Conservation (phyloP, 2,329 filamentous ascomycete species). For the Claviceps quebecensis region DNA sequence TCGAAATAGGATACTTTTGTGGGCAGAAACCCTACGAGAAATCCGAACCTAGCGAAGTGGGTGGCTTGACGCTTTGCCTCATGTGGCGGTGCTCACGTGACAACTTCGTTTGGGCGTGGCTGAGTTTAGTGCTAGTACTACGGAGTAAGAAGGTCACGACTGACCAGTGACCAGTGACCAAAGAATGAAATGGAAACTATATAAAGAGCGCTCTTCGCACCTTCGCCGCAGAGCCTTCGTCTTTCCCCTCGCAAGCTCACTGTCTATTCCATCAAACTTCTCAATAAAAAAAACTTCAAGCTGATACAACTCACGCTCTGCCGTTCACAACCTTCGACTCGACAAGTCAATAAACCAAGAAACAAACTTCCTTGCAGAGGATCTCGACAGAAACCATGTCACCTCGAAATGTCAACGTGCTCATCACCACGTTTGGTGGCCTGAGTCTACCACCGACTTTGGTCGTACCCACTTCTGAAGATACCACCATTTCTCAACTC, state of each 20-base stretch:
- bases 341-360: neutral
- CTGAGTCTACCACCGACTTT: slow-evolving; percentile 72
- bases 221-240: neutral
- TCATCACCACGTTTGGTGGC: slow-evolving; percentile 74
- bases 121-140: neutral
- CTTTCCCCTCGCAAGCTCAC: neutral
- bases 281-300: neutral
- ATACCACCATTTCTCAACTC: slow-evolving; percentile 54
- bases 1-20: slow-evolving; percentile 33
- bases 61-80: slow-evolving; percentile 14
- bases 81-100: slow-evolving; percentile 20
- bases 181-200: neutral
- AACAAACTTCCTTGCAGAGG: neutral
- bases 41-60: slow-evolving; percentile 21
- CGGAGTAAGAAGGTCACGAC: neutral
- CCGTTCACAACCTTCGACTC: neutral
- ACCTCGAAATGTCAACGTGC: slow-evolving; percentile 54
- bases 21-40: slow-evolving; percentile 28
- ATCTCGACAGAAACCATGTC: slow-evolving; percentile 32
- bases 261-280: no score
- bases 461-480: slow-evolving; percentile 54
- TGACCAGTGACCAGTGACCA: no score
- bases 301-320: neutral
- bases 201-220: neutral
- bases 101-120: neutral